Evolutionary conservation across 148 eudicot genomes (phyloP).

Genomic region (Rhododendron henanense): DNA sequence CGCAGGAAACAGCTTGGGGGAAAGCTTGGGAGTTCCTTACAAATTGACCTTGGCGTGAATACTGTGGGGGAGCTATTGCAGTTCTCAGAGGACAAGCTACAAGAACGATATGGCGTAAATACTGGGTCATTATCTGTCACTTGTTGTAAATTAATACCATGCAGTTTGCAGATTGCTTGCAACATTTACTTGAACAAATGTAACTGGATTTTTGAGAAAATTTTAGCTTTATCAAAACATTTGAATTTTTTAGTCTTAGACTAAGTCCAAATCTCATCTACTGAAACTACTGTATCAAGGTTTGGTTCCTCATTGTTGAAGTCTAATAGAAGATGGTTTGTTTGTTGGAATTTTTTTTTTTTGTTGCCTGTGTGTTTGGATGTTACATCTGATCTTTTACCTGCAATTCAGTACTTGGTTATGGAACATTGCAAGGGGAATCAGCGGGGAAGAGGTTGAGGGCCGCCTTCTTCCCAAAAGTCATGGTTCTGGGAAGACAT

Average conservation of each 20-base stretch:
- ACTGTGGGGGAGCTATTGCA: conserved; percentile 82
- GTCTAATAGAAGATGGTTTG: background rate
- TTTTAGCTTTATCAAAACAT: background rate
- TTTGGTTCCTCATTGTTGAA: background rate
- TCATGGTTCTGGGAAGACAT: conserved; percentile 92
- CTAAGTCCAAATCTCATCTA: background rate
- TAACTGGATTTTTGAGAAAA: background rate
- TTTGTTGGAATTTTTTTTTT: background rate
- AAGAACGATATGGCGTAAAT: conserved; percentile 73
- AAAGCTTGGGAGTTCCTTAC: conserved; percentile 87
- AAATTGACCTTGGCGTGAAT: conserved; percentile 62
- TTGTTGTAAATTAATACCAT: background rate
- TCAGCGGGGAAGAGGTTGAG: conserved; percentile 83
- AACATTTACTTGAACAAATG: background rate
- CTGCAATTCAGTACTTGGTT: conserved; percentile 67
- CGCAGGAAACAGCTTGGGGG: conserved; percentile 97
- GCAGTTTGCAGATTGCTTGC: conserved; percentile 1
- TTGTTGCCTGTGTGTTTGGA: background rate
- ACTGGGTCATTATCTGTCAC: conserved; percentile 61
- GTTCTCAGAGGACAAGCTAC: conserved; percentile 80
- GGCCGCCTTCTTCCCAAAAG: conserved; percentile 86
- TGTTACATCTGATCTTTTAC: conserved; percentile 8
- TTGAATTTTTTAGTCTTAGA: background rate
- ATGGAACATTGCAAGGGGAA: conserved; percentile 91
- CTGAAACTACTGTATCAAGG: background rate